Evolutionary conservation across 306 rosid genomes (phyloP).

Genomic region (Mimosa pudica): DNA sequence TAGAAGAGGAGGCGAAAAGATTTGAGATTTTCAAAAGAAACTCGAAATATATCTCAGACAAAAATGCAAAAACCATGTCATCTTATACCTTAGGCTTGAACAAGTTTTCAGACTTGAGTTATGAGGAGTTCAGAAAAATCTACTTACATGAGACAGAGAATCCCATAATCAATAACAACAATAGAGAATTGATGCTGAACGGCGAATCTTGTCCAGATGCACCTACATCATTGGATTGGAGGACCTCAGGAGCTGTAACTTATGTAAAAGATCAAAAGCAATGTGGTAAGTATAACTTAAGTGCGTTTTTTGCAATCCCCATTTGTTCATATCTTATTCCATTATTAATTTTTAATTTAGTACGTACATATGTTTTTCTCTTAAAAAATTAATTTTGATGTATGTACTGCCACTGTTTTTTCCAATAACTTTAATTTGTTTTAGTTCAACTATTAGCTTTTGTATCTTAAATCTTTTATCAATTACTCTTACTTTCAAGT

Average conservation of each 20-base stretch:
- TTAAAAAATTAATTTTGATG: no score
- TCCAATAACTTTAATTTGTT: no score
- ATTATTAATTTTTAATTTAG: no score
- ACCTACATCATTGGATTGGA: background rate
- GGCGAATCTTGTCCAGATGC: background rate
- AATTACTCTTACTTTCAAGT: no score
- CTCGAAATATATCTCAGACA: background rate
- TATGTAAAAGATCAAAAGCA: background rate
- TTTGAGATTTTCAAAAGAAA: background rate
- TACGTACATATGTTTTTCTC: no score
- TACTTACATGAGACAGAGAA: background rate
- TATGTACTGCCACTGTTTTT: no score
- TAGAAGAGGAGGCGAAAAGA: background rate
- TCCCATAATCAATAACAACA: background rate
- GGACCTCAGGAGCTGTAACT: background rate
- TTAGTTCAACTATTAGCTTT: no score
- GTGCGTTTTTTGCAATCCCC: no score
- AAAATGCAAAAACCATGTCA: background rate
- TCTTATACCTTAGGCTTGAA: background rate
- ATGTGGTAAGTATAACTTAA: background rate
- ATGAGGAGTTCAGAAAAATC: background rate
- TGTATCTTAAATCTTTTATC: no score
- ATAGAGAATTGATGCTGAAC: background rate
- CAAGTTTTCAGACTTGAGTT: background rate
- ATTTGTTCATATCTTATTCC: no score